Evolutionary conservation across 2,329 filamentous ascomycete species (phyloP), one percentile per base, ranked within the genome.

Genomic region (Colletotrichum spaethianum): DNA sequence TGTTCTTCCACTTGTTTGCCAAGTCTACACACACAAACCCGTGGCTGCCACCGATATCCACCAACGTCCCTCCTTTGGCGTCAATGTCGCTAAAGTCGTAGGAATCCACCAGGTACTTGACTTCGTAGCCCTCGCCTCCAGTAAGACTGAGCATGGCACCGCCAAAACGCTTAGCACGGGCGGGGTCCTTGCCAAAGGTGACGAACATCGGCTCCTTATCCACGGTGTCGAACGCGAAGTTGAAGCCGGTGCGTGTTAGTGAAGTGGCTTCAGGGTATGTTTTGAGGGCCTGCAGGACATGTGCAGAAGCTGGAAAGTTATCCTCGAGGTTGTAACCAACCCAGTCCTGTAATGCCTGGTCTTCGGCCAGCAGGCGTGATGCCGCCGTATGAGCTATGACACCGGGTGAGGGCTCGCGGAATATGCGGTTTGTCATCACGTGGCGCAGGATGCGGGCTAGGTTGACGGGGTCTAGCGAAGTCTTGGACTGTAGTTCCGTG

Each of bases 11-110:
- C 67, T 79, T 80, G 72, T 82, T 81, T 2, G 88, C 90, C 53
- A 92, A 80, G 4, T 86, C 87, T n/a, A 88, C 82, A 57, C 83
- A 86, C n/a, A 87, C 86, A 57, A 89, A 88, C 0, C 90, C 90
- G 63, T 88, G 86, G 23, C 86, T 88, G 2, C 90, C 90, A 12
- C 90, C 90, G 18, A 90, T 75, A 66, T 92, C 89, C 5, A 92
- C 88, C 48, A 92, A 79, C 0, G 83, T 88, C 3, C 85, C 89
- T 6, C 79, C 78, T 1, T 70, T 76, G 0, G 79, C 79, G 62
- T 89, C 82, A 1, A 90, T 78, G 1, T 82, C 82, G 1, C 82
- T 78, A 75, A 91, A 86, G 75, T 90, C 86, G 75, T 87, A 91
- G 53, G 85, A 86, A 46, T 88, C 80, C 2, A 90, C 82, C 12